Percentiles rank a stretch among this genome's conserved stretches.
These are phyloP conservation scores for Saitozyma sp. DNA, from an alignment of 768 basidiomycete genomes.

Conservation along the genomic window DNA sequence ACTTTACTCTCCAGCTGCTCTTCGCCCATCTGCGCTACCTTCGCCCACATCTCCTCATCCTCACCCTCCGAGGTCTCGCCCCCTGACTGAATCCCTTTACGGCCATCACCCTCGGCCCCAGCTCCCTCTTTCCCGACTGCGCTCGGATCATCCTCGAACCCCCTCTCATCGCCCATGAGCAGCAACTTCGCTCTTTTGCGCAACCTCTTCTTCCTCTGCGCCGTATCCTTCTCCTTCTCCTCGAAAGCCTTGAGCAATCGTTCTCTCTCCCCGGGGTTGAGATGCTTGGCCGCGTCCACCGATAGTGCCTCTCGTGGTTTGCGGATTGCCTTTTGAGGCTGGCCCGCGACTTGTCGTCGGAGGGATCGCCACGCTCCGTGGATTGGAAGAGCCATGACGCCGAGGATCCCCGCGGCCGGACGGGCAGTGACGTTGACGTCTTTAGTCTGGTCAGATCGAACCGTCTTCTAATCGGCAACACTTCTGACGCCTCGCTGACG, in stretches of 20 bases:
- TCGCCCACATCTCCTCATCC: no score
- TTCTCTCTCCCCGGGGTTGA: slow-evolving; percentile 15
- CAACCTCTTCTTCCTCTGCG: slow-evolving; percentile 19
- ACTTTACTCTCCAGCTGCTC: no score
- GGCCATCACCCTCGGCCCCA: slow-evolving; percentile 25
- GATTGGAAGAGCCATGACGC: slow-evolving; percentile 39
- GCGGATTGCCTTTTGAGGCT: slow-evolving; percentile 28
- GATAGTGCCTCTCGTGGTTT: slow-evolving; percentile 25
- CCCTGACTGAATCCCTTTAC: slow-evolving; percentile 18
- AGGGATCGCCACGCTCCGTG: slow-evolving; percentile 34
- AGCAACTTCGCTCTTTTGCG: slow-evolving; percentile 15
- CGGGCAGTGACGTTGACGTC: slow-evolving; percentile 52
- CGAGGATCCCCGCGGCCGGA: slow-evolving; percentile 49
- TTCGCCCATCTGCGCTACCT: no score
- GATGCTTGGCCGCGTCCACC: slow-evolving; percentile 1
- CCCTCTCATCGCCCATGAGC: slow-evolving; percentile 13
- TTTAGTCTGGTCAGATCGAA: slow-evolving; percentile 13
- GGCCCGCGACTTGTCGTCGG: slow-evolving; percentile 20
- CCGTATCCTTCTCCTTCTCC: slow-evolving; percentile 10
- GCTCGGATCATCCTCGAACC: background rate
- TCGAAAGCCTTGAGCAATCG: slow-evolving; percentile 14
- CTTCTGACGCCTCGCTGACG: no score
- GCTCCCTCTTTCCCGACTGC: slow-evolving; percentile 25
- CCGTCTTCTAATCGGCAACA: background rate
- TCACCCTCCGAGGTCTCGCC: background rate